Base-by-base conservation (phyloP, 305 asterid species). In the Solanum hybrid region DNA sequence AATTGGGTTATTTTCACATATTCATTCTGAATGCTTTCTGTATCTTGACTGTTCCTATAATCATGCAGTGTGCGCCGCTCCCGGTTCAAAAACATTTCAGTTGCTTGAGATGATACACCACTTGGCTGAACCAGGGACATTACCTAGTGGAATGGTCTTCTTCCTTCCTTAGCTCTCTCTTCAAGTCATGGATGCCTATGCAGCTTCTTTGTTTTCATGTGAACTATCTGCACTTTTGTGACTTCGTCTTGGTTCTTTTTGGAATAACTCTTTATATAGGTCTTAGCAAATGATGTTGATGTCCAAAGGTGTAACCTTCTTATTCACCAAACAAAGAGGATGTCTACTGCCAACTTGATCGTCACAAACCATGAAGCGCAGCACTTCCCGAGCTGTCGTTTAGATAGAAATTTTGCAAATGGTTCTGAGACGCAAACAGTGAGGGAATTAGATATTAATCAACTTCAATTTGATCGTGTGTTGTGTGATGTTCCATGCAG, bases 361-460 rank as follows among this genome's bases (percentile, higher is more conserved):
- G 99, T 97, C 92, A 97, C 99, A 93, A 96, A 97, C 92, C 99
- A 97, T 83, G 98, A 97, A 93, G 99, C 99, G 8, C 99, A 97
- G 92, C 96, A 97, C 93, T 97, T 97, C 51, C 99, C 99, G 7
- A 93, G 99, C 94, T 96, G 98, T 93, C 96, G 94, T 69, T 92
- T 95, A 89, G 92, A 80, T 88, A 93, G 86, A 92, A 94, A 91
- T 87, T 71, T 90, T 88, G 90, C 84, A 33, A 86, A 85, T 88
- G 92, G 92, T 89, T 91, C 93, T 86, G 94, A 93, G 90, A 67
- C n/a, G 10, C 96, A 91, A 92, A 91, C 91, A 86, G 28, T 31
- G 46, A 92, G 90, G 87, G 95, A 91, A 80, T 94, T 91, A 46
- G 89, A 89, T 69, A 89, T 95, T 83, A 92, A 83, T 88, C 98